Conservation (phyloP, 2,329 filamentous ascomycete genomes). For the Aspergillus pseudonomiae region DNA sequence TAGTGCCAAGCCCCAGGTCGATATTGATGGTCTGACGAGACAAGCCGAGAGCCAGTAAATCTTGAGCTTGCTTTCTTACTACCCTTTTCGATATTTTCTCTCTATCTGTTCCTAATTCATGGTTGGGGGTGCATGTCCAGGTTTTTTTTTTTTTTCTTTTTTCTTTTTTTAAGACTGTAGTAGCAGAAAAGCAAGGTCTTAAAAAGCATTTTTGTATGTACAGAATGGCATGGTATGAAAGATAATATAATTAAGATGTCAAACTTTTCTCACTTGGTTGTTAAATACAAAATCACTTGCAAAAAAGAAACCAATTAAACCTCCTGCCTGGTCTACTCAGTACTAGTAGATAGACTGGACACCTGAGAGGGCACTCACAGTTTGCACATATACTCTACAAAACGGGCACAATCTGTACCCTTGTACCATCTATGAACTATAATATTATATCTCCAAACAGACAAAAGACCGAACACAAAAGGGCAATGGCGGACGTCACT, state of each 20-base stretch:
- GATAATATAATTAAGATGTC: slow-evolving; percentile 1
- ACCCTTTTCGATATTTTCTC: neutral
- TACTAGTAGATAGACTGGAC: neutral
- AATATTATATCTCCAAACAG: neutral
- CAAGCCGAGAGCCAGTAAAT: slow-evolving; percentile 38
- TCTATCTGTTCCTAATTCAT: slow-evolving; percentile 4
- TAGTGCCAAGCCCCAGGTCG: slow-evolving; percentile 34
- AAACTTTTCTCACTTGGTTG: neutral
- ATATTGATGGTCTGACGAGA: slow-evolving; percentile 43
- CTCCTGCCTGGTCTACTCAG: neutral
- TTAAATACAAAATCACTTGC: too few species aligned
- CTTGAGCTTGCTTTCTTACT: neutral
- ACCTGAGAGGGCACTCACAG: neutral
- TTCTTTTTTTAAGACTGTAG: neutral
- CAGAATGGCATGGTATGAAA: slow-evolving; percentile 10
- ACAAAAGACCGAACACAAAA: too few species aligned
- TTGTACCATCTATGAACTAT: neutral
- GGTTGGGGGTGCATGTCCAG: neutral
- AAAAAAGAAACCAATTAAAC: too few species aligned
- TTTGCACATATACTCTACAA: neutral
- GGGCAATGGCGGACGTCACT: too few species aligned
- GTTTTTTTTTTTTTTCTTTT: neutral
- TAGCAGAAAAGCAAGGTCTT: neutral
- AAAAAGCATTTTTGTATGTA: neutral
- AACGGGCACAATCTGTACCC: neutral